These are phyloP conservation scores for Apiospora sp. DNA, from an alignment of 2,329 filamentous ascomycete species.

Conservation along the genomic window DNA sequence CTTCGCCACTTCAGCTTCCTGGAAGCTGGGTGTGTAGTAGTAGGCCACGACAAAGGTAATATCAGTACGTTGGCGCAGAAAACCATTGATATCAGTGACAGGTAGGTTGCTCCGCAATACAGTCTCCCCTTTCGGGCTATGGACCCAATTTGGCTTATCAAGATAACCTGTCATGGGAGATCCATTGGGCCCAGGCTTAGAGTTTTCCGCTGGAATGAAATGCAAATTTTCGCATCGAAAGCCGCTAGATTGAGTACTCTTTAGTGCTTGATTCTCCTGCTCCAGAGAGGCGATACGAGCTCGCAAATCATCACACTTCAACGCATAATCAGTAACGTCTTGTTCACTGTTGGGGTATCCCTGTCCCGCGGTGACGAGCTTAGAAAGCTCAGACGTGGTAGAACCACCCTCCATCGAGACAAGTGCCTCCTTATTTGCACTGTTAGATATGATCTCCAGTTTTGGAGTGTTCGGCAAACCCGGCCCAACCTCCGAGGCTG, in stretches of 20 bases:
- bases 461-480: no score
- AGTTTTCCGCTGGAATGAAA: not conserved
- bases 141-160: not conserved
- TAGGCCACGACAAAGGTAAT: not conserved
- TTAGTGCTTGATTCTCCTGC: not conserved
- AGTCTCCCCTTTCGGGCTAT: rapidly evolving
- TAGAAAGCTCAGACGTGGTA: no score
- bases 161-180: not conserved
- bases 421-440: no score
- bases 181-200: not conserved
- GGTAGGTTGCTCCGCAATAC: not conserved
- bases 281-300: not conserved
- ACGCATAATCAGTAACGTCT: no score
- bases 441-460: no score
- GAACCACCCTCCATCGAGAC: no score
- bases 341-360: no score
- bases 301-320: not conserved
- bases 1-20: not conserved
- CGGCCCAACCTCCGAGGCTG: no score
- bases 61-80: not conserved
- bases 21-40: not conserved
- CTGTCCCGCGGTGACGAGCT: no score
- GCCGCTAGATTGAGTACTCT: not conserved
- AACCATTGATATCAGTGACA: not conserved
- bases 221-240: not conserved